These are phyloP conservation scores for Alternaria triticimaculans DNA, from an alignment of 2,329 filamentous ascomycete species.

Conservation along the genomic window DNA sequence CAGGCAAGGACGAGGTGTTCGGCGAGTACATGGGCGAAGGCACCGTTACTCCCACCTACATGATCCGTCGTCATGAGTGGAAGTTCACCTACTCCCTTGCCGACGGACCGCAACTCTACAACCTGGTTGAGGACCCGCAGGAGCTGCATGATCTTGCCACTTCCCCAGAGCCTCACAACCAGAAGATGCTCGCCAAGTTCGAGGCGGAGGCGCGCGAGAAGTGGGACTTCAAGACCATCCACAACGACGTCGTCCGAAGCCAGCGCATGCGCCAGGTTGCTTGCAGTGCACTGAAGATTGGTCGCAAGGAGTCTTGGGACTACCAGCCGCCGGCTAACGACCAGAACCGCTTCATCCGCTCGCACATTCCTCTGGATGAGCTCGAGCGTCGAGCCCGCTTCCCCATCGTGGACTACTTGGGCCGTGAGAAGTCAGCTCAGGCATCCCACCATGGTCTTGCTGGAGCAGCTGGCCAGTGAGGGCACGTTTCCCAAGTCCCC, in stretches of 20 bases:
- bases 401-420: slow-evolving; percentile 62
- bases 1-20: slow-evolving; percentile 83
- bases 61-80: slow-evolving; percentile 89
- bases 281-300: slow-evolving; percentile 79
- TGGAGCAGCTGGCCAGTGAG: slow-evolving; percentile 45
- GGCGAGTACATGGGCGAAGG: slow-evolving; percentile 96
- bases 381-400: slow-evolving; percentile 78
- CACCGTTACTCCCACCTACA: slow-evolving; percentile 86
- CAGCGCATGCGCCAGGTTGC: slow-evolving; percentile 81
- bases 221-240: slow-evolving; percentile 85
- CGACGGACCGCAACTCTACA: slow-evolving; percentile 84
- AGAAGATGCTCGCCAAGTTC: slow-evolving; percentile 65
- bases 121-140: slow-evolving; percentile 75
- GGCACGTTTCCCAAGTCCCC: not conserved
- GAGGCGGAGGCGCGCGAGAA: slow-evolving; percentile 73
- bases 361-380: slow-evolving; percentile 79
- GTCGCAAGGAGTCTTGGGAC: slow-evolving; percentile 77
- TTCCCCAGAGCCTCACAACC: slow-evolving; percentile 47
- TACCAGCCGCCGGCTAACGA: slow-evolving; percentile 77
- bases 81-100: slow-evolving; percentile 89
- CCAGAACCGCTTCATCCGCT: slow-evolving; percentile 76
- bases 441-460: slow-evolving; percentile 46
- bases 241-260: slow-evolving; percentile 73
- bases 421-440: slow-evolving; percentile 44
- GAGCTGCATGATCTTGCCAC: slow-evolving; percentile 75